A percentile compares a stretch with the other conserved stretches of the same genome.
Conservation (phyloP, 2,329 filamentous ascomycete species). For the Ceratocystis cubensis region DNA sequence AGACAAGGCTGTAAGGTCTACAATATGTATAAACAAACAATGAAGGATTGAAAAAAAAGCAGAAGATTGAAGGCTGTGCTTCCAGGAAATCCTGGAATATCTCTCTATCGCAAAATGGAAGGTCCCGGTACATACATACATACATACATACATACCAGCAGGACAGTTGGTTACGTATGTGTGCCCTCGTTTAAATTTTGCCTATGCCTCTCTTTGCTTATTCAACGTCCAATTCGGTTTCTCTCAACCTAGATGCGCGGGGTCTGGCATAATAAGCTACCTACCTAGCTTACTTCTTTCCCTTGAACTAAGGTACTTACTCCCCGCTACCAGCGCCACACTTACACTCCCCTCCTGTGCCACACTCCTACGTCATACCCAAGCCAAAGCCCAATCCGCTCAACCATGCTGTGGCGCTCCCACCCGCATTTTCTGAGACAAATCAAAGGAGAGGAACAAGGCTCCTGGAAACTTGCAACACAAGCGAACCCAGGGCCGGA, state of each 20-base stretch:
- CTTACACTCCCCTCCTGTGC: background rate
- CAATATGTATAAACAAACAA: background rate
- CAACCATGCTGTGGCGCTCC: constrained; percentile 3
- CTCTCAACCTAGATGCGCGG: too few relatives aligned
- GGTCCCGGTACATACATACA: background rate
- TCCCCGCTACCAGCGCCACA: background rate
- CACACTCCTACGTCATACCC: background rate
- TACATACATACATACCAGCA: background rate
- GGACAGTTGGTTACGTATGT: background rate
- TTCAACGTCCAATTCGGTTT: background rate
- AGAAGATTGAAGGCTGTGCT: background rate
- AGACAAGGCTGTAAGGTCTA: background rate
- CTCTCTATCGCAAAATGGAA: background rate
- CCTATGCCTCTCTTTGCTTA: background rate
- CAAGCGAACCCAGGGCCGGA: background rate
- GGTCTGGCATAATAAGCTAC: too few relatives aligned
- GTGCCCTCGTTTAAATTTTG: background rate
- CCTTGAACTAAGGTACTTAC: too few relatives aligned
- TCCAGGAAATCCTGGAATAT: background rate
- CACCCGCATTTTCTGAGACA: constrained; percentile 3
- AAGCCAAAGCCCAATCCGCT: background rate
- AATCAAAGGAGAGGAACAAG: constrained; percentile 6
- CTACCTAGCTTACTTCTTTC: too few relatives aligned
- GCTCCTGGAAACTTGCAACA: constrained; percentile 5
- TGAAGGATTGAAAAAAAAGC: background rate